Evolutionary conservation across 2,329 filamentous ascomycete species (phyloP).

Genomic region (Davidsoniella neocaledoniae): DNA sequence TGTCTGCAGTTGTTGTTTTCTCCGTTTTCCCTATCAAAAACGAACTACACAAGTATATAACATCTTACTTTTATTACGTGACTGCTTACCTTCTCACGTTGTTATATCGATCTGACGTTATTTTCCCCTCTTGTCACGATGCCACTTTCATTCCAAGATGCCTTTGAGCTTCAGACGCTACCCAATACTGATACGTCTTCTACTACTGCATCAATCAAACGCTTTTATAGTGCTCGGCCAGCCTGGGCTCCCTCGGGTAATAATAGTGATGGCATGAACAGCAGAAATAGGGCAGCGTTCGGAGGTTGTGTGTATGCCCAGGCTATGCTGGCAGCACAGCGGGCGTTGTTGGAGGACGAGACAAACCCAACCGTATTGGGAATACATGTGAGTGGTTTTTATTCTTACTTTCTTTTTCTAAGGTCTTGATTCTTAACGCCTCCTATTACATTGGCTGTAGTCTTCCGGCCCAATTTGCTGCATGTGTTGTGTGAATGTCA

Average conservation of each 20-base stretch:
- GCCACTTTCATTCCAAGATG: neutral
- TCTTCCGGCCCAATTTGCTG: too few species aligned
- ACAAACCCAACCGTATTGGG: conserved; percentile 15
- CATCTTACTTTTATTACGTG: neutral
- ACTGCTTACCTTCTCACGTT: neutral
- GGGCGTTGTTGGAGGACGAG: neutral
- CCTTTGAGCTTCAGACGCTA: neutral
- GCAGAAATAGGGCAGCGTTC: conserved; percentile 4
- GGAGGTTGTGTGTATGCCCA: conserved; percentile 10
- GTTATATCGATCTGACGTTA: too few species aligned
- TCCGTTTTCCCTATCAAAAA: neutral
- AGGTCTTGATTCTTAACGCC: neutral
- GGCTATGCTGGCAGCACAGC: conserved; percentile 5
- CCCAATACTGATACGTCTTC: too few species aligned
- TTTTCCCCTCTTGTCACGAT: neutral
- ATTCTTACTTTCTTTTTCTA: neutral
- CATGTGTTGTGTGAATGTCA: too few species aligned
- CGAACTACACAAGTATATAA: neutral
- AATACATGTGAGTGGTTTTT: conserved; percentile 22
- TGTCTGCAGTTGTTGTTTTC: neutral
- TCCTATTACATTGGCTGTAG: too few species aligned
- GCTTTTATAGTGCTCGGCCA: neutral
- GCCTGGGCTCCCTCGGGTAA: neutral
- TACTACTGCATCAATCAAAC: neutral
- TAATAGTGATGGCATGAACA: neutral